Percentiles rank a stretch among this genome's conserved stretches.
Conservation (phyloP, 345 rosid species). For the Gossypium raimondii region DNA sequence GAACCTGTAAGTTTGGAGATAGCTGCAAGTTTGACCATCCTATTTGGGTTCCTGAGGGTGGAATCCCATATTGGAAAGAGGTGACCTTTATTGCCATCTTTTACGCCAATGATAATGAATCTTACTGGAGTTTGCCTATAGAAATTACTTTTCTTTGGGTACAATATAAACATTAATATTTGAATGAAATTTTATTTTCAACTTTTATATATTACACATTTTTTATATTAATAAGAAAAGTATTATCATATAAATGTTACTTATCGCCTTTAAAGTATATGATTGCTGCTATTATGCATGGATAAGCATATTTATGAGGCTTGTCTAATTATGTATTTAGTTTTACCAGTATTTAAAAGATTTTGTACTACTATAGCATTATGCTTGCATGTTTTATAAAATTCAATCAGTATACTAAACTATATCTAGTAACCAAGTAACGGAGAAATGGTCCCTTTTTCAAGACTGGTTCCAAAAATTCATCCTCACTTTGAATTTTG, state of each 20-base stretch:
- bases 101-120: constrained; percentile 35
- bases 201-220: not conserved
- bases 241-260: not conserved
- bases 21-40: constrained; percentile 99
- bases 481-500: not conserved
- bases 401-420: not conserved
- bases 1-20: constrained; percentile 98
- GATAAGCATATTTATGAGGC: not conserved
- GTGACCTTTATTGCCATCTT: constrained; percentile 70
- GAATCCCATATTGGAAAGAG: constrained; percentile 99
- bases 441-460: constrained; percentile 1
- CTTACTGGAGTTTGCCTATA: constrained; percentile 15
- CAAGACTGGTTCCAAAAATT: constrained; percentile 10
- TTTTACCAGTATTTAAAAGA: not conserved
- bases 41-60: constrained; percentile 99
- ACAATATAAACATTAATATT: constrained; percentile 6
- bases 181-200: not conserved
- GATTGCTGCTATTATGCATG: constrained; percentile 9
- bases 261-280: constrained; percentile 4
- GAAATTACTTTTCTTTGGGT: constrained; percentile 8
- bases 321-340: not conserved
- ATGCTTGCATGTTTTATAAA: constrained; percentile 8
- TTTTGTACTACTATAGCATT: not conserved
- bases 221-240: not conserved
- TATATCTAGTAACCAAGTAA: not conserved